These are phyloP conservation scores for Tetrapyrgos nigripes DNA, from an alignment of 1,284 basidiomycete genomes.

Conservation along the genomic window DNA sequence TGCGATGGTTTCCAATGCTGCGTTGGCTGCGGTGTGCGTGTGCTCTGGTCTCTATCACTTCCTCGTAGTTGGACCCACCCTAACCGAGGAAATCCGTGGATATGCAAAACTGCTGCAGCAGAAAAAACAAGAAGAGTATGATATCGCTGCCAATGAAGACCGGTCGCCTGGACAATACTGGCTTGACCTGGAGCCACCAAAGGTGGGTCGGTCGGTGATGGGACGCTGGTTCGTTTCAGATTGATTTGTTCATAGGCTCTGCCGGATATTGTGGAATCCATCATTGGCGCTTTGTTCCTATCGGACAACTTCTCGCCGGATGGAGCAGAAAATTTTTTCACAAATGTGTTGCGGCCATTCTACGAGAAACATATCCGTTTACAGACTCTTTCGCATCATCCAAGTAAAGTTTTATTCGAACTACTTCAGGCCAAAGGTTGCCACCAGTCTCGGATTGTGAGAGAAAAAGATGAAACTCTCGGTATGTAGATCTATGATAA, in stretches of 20 bases:
- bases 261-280: conserved; percentile 79
- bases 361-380: conserved; percentile 74
- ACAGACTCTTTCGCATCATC: conserved; percentile 73
- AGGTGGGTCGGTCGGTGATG: conserved; percentile 51
- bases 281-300: conserved; percentile 77
- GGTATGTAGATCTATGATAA: conserved; percentile 42
- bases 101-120: conserved; percentile 59
- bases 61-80: conserved; percentile 61
- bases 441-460: conserved; percentile 62
- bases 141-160: conserved; percentile 51
- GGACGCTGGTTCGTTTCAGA: neutral
- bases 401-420: conserved; percentile 76
- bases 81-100: conserved; percentile 54
- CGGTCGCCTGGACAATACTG: conserved; percentile 73
- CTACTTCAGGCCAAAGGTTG: conserved; percentile 73
- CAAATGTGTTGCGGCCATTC: conserved; percentile 72
- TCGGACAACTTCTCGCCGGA: conserved; percentile 70
- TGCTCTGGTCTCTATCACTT: conserved; percentile 67
- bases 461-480: conserved; percentile 51
- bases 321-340: conserved; percentile 69
- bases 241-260: conserved; percentile 53
- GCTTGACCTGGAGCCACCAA: conserved; percentile 76
- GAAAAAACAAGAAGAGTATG: conserved; percentile 56
- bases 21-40: conserved; percentile 76
- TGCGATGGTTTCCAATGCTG: conserved; percentile 82